Base-by-base conservation (phyloP, 495 filamentous ascomycete genomes). In the Penicillium steckii region DNA sequence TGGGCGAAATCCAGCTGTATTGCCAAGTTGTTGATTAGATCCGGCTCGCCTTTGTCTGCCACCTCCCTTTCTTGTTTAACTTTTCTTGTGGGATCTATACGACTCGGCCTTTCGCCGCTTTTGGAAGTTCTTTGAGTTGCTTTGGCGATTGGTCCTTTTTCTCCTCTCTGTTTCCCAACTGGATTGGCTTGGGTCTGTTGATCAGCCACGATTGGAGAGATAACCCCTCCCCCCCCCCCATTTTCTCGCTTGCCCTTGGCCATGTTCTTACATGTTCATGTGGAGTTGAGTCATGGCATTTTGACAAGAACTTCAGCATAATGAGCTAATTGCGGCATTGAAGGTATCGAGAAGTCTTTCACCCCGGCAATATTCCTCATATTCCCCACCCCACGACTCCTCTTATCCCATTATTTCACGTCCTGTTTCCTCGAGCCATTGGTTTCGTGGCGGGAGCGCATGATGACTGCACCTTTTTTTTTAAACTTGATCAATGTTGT, bases 1-100 rank as follows among this genome's bases (percentile, higher is more conserved):
- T 91, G 38, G 89, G 87, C 44, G 91, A 96, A 75, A 94, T 96
- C 58, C 86, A 92, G 65, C 82, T 96, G 10, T 92, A 76, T 56
- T 85, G 82, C 65, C 81, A 85, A 60, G 71, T 68, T 10, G 67
- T 78, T 33, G 74, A 77, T 13, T 67, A 60, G 41, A 53, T 45
- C 10, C 15, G 17, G 27, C 33, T 32, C 33, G 53, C 18, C 29
- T 47, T 45, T 52, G 32, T 53, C 24, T 44, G 51, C 29, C 8
- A 37, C 40, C 47, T 19, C 44, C 46, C 38, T 32, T 32, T 42
- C 51, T 32, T 21, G 35, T 33, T 51, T 44, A n/a, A n/a, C n/a
- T 21, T 51, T 53, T 52, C 49, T 48, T 19, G n/a, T 48, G 26
- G 12, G 46, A 29, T n/a, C 7, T 26, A 43, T 48, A 47, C 37